Percentiles rank a stretch among this genome's conserved stretches.
These are phyloP conservation scores for Heliocybe sulcata DNA, from an alignment of 1,284 basidiomycete species.

Conservation along the genomic window DNA sequence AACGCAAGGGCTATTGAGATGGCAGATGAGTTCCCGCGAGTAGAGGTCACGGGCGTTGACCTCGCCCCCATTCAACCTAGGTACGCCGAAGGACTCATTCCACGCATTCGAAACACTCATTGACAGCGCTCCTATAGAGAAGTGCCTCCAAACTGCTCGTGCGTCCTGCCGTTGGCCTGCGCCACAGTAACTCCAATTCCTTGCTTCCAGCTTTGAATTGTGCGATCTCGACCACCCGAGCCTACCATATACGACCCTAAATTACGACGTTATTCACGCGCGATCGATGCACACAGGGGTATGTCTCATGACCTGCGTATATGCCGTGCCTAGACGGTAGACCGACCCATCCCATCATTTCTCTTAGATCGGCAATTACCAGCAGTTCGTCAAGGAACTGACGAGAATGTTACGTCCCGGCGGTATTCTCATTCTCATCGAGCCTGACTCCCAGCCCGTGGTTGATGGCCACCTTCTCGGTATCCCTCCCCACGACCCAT, in stretches of 20 bases:
- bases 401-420: slow-evolving; percentile 60
- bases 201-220: slow-evolving; percentile 48
- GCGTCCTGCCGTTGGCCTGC: slow-evolving; percentile 15
- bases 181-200: slow-evolving; percentile 12
- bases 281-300: slow-evolving; percentile 59
- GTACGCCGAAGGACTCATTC: slow-evolving; percentile 27
- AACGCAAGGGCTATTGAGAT: slow-evolving; percentile 53
- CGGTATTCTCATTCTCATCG: slow-evolving; percentile 59
- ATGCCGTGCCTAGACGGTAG: slow-evolving; percentile 5
- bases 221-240: slow-evolving; percentile 52
- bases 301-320: slow-evolving; percentile 33
- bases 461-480: neutral
- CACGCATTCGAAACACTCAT: neutral
- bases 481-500: neutral
- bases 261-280: slow-evolving; percentile 63
- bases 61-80: slow-evolving; percentile 62
- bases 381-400: slow-evolving; percentile 49
- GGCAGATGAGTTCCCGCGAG: slow-evolving; percentile 61
- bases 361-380: slow-evolving; percentile 50
- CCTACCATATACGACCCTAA: slow-evolving; percentile 51
- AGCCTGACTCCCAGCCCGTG: slow-evolving; percentile 44
- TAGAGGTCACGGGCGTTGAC: slow-evolving; percentile 60
- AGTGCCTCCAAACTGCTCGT: slow-evolving; percentile 65
- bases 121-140: slow-evolving; percentile 27
- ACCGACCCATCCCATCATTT: slow-evolving; percentile 4